Evolutionary conservation across 495 filamentous ascomycete genomes (phyloP).

Genomic region (Daldinia loculata): DNA sequence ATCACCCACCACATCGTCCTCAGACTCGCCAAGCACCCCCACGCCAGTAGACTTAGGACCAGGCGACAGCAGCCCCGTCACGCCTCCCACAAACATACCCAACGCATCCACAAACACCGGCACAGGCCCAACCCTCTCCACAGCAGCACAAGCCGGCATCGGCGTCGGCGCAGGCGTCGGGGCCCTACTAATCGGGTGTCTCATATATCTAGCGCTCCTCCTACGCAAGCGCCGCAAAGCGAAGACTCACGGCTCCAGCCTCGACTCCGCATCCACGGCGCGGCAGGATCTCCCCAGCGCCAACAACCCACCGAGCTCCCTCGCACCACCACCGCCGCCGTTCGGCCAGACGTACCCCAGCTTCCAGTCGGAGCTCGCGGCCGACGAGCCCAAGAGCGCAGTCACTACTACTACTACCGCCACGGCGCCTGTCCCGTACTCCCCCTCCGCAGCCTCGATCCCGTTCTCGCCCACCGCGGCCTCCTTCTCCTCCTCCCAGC

Average conservation of each 20-base stretch:
- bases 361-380: conserved; percentile 18
- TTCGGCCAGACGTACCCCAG: not conserved
- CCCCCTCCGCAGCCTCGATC: not conserved
- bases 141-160: conserved; percentile 55
- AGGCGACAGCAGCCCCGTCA: conserved; percentile 44
- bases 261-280: not conserved
- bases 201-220: conserved; percentile 19
- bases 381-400: conserved; percentile 11
- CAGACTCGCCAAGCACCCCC: not conserved
- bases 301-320: not conserved
- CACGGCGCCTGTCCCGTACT: not conserved
- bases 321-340: not conserved
- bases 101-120: conserved; percentile 42
- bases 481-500: not conserved
- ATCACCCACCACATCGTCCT: conserved; percentile 40
- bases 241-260: not conserved
- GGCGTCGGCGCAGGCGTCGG: conserved; percentile 55
- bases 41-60: conserved; percentile 11
- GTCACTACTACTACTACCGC: not conserved
- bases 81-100: conserved; percentile 26
- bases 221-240: conserved; percentile 27
- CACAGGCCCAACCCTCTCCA: conserved; percentile 38
- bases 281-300: not conserved
- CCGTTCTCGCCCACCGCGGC: conserved; percentile 7
- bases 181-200: conserved; percentile 39